Conservation (phyloP, 768 basidiomycete species). For the Udeniomyces megalosporus region DNA sequence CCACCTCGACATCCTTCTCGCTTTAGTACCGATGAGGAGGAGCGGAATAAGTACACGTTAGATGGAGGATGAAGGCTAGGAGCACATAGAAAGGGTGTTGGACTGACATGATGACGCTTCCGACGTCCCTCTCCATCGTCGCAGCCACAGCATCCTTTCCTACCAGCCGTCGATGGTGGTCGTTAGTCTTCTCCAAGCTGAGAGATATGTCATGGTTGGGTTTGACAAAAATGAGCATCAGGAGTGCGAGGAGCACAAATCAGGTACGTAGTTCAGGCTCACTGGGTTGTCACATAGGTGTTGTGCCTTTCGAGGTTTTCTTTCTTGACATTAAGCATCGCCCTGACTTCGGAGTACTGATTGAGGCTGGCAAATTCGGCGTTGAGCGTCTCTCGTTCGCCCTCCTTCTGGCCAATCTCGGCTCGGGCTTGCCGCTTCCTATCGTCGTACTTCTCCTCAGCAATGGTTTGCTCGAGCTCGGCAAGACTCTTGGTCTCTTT, state of each 20-base stretch:
- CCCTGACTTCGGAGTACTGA: constrained; percentile 35
- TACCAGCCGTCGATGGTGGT: constrained; percentile 50
- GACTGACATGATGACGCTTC: constrained; percentile 43
- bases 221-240: no score
- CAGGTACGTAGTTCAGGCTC: no score
- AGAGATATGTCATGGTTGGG: no score
- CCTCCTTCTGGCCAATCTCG: constrained; percentile 2
- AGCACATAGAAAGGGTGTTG: no score
- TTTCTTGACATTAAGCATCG: constrained; percentile 58
- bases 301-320: constrained; percentile 49
- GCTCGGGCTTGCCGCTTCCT: neutral
- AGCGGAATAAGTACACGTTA: no score
- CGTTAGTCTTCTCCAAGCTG: no score
- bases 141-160: constrained; percentile 44
- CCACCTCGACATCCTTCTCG: constrained; percentile 49
- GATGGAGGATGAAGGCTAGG: no score
- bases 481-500: constrained; percentile 36
- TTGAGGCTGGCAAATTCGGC: constrained; percentile 1
- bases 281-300: constrained; percentile 54
- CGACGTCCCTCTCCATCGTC: constrained; percentile 59
- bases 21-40: constrained; percentile 31
- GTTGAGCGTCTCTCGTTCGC: neutral
- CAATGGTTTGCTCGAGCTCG: neutral
- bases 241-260: no score
- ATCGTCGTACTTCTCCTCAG: constrained; percentile 1